Evolutionary conservation across 371 early-diverging fungal genomes (phyloP).

Genomic region (Actinomucor elegans): DNA sequence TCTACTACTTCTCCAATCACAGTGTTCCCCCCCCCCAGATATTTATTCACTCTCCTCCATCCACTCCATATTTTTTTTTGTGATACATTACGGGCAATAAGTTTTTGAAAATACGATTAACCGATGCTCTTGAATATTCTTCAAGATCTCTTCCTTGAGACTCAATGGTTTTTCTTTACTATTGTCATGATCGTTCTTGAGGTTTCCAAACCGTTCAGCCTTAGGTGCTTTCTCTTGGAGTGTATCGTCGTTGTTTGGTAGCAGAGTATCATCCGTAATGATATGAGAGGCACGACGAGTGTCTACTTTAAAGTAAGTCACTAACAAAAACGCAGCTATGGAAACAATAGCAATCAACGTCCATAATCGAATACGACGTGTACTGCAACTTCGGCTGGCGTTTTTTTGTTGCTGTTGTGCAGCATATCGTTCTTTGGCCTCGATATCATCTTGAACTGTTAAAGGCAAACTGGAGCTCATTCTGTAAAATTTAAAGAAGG

Average conservation of each 20-base stretch:
- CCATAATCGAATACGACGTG: constrained; percentile 20
- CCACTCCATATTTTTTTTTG: background rate
- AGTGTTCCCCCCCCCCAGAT: too few relatives aligned
- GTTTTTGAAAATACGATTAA: constrained; percentile 31
- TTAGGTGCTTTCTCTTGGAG: too few relatives aligned
- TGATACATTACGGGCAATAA: constrained; percentile 21
- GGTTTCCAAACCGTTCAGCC: too few relatives aligned
- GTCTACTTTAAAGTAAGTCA: constrained; percentile 1
- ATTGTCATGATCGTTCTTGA: background rate
- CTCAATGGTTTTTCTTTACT: background rate
- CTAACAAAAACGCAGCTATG: constrained; percentile 7
- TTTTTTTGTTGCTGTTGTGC: constrained; percentile 1
- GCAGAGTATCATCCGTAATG: background rate
- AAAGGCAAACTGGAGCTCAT: constrained; percentile 17
- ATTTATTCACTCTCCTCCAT: background rate
- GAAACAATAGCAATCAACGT: background rate
- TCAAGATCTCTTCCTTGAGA: constrained; percentile 18
- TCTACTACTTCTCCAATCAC: too few relatives aligned
- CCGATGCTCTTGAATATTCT: constrained; percentile 7
- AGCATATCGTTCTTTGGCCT: constrained; percentile 19
- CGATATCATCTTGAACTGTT: constrained; percentile 25
- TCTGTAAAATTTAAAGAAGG: background rate
- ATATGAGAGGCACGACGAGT: background rate
- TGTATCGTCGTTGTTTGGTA: too few relatives aligned
- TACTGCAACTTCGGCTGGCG: background rate